Evolutionary conservation across 306 rosid species (phyloP), one percentile per base, ranked within the genome.

Genomic region (Malus orientalis): DNA sequence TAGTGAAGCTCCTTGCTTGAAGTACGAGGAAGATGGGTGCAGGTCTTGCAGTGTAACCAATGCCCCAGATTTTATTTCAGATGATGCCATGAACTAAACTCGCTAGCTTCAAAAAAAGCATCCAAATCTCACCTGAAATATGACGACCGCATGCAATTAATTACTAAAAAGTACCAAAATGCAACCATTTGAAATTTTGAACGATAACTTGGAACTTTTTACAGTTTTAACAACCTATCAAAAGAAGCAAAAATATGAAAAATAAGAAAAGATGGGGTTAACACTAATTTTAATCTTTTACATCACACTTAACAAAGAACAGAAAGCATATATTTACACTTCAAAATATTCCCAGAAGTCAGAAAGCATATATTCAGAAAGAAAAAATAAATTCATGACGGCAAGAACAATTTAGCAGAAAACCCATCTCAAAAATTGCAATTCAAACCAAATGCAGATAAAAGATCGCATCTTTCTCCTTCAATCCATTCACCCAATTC

Each of bases 1-100:
- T 63, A 92, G 77, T 1, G 97, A 90, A 74, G 96, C 85, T 62
- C 97, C 96, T 80, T 90, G 87, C 90, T 83, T 83, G 88, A 86
- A 92, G 85, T 85, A 83, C 3, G 91, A 84, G 47, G 97, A 92
- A 44, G 91, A 88, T 42, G 87, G 91, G 23, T 73, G 79, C 18
- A 95, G 53, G 4, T 83, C 87, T 76, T 83, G 66, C 23, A 87
- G 63, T 60, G 78, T 51, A 76, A 87, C 90, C 80, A 88, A 82
- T 15, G 80, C 89, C 69, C 99, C 97, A 8, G 89, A 89, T 83
- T 87, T 87, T 70, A 83, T 70, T 19, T 76, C 86, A 60, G 80
- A 71, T 16, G 82, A 73, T 25, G 84, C 80, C 87, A 85, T 85
- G 78, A 49, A 44, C 73, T 14, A 36, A 27, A 47, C 65, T 63